Evolutionary conservation across 139 green algal genomes (phyloP), one percentile per base, ranked within the genome.

Genomic region (Micromonas commoda): DNA sequence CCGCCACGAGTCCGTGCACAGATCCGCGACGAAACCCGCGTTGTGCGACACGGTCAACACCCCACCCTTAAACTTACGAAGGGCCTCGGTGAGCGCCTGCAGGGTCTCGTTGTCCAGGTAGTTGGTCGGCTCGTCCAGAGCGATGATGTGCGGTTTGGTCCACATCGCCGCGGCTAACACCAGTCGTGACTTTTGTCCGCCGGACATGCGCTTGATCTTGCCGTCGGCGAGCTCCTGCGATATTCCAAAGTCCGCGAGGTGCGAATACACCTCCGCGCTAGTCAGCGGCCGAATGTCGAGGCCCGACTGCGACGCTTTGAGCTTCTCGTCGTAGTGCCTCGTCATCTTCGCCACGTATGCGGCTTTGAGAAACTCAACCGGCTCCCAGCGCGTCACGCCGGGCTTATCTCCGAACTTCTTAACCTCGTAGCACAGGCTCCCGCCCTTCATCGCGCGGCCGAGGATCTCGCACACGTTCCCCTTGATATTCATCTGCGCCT

Each of bases 81-180:
- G 32, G 4, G 73, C 75, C 0, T 66, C 23, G 3, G 60, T 79
- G 1, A 85, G 68, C 2, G 65, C 76, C 16, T 26, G 34, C 1
- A 85, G 60, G 19, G 80, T 77, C 19, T 85, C 80, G 29, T 78
- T 73, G 35, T 85, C 80, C 23, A 85, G 26, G 76, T 85, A 80
- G 70, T 85, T 85, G 5, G 73, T 85, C n/a, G 80, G 80, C 70
- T 85, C 80, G 35, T 85, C 80, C 28, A 85, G 53, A 5, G 69
- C 64, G 35, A 83, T 65, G 29, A 83, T 38, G 73, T 83, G 80
- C 37, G 80, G 80, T 51, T 76, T 81, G 6, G 38, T 79, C 80
- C 80, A 85, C 80, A 80, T 80, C 39, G 77, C 64, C 76, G 77
- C 80, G 1, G 80, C 80, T 3, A 85, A 63, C 3, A 80, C 75